Conservation (phyloP, 805 yeast genomes). For the Nematodospora valgi region DNA sequence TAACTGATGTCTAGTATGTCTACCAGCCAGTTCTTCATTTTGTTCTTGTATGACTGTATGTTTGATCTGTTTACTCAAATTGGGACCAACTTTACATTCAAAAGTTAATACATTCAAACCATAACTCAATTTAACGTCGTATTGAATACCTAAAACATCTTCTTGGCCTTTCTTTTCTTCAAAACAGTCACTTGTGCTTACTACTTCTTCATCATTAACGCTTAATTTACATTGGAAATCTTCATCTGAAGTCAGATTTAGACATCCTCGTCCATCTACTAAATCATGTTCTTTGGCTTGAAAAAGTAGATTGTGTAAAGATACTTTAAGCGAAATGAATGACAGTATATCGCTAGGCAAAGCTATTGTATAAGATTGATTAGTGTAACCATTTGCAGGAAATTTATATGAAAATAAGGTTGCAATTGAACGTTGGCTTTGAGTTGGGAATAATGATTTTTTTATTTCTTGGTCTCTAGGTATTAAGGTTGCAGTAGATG, state of each 20-base stretch:
- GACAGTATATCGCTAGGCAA: constrained; percentile 38
- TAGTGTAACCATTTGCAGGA: constrained; percentile 37
- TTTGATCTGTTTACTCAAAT: constrained; percentile 33
- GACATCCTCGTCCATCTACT: constrained; percentile 27
- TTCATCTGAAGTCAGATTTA: constrained; percentile 34
- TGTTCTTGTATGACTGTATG: constrained; percentile 17
- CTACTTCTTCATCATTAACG: constrained; percentile 38
- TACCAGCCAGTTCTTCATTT: constrained; percentile 30
- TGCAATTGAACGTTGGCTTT: constrained; percentile 19
- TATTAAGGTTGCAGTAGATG: constrained; percentile 7
- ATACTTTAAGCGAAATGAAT: constrained; percentile 29
- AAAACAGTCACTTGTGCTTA: constrained; percentile 26
- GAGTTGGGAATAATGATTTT: constrained; percentile 32
- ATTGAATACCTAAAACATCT: constrained; percentile 24
- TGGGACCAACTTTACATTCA: constrained; percentile 41
- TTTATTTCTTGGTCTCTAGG: constrained; percentile 24
- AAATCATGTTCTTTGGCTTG: constrained; percentile 29
- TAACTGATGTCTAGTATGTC: constrained; percentile 44
- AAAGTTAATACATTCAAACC: constrained; percentile 39
- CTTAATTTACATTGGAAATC: constrained; percentile 39
- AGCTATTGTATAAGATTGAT: constrained; percentile 33
- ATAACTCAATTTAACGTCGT: constrained; percentile 37
- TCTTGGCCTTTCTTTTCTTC: constrained; percentile 23
- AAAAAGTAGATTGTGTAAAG: constrained; percentile 32
- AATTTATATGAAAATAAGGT: constrained; percentile 38